These are phyloP conservation scores for Gossypium thurberi DNA, from an alignment of 345 rosid species.

Conservation along the genomic window DNA sequence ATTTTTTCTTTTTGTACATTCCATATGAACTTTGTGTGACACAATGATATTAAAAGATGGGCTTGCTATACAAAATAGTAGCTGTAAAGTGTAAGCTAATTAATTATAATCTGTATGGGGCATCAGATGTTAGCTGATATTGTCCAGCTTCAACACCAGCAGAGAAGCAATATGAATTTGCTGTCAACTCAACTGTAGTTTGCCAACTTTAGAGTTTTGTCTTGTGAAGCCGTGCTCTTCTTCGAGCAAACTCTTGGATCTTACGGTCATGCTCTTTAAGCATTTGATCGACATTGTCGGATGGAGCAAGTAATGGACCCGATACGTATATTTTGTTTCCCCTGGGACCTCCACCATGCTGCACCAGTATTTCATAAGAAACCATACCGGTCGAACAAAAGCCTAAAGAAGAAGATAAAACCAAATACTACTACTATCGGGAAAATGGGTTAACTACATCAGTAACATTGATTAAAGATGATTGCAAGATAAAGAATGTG, in stretches of 20 bases:
- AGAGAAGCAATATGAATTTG: background rate
- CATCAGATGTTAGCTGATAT: background rate
- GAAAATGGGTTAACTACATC: too few species aligned
- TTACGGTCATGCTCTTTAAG: constrained; percentile 77
- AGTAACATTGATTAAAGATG: too few species aligned
- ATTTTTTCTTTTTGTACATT: too few species aligned
- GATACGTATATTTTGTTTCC: constrained; percentile 81
- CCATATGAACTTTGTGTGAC: too few species aligned
- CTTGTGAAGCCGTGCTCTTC: constrained; percentile 39
- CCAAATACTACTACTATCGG: too few species aligned
- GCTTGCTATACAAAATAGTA: background rate
- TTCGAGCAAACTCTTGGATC: constrained; percentile 65
- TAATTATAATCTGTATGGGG: background rate
- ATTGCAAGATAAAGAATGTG: background rate
- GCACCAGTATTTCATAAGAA: constrained; percentile 16
- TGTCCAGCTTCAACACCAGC: background rate
- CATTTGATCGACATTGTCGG: constrained; percentile 79
- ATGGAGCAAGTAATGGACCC: constrained; percentile 69
- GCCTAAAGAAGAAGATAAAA: too few species aligned
- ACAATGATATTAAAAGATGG: too few species aligned
- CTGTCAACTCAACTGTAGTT: background rate
- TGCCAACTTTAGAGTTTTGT: constrained; percentile 17
- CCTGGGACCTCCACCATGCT: constrained; percentile 41
- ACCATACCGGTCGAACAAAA: background rate
- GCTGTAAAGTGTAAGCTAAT: background rate